These are phyloP conservation scores for Moesziomyces globuligerus DNA, from an alignment of 1,284 basidiomycete species.

Conservation along the genomic window DNA sequence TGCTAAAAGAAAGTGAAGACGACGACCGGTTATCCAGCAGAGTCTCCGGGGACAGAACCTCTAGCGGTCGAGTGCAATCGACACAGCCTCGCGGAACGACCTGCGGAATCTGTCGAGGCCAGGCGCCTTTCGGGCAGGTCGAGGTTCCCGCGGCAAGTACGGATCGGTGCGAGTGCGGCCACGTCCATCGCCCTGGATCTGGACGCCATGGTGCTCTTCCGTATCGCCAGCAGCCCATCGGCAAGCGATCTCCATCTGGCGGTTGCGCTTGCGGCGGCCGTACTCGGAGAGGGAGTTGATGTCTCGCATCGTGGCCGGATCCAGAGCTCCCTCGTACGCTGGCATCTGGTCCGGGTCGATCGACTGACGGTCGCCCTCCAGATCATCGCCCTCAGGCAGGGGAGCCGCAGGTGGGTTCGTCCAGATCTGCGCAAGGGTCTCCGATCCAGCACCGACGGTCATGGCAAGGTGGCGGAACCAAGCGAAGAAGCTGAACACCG, in stretches of 20 bases:
- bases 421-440: slow-evolving; percentile 57
- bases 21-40: too few relatives aligned
- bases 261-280: slow-evolving; percentile 53
- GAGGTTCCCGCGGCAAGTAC: slow-evolving; percentile 55
- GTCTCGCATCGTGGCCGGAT: slow-evolving; percentile 46
- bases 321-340: slow-evolving; percentile 28
- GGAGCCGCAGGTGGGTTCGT: slow-evolving; percentile 41
- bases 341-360: slow-evolving; percentile 19
- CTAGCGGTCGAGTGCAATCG: slow-evolving; percentile 42
- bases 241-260: slow-evolving; percentile 62
- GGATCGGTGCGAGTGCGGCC: slow-evolving; percentile 58
- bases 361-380: slow-evolving; percentile 30
- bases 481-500: slow-evolving; percentile 59
- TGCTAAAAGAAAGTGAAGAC: too few relatives aligned
- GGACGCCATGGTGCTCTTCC: slow-evolving; percentile 58
- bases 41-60: too few relatives aligned
- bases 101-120: slow-evolving; percentile 48
- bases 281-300: slow-evolving; percentile 52
- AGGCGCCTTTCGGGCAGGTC: slow-evolving; percentile 42
- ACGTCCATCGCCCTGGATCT: slow-evolving; percentile 57
- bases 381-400: slow-evolving; percentile 6
- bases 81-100: slow-evolving; percentile 59
- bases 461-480: slow-evolving; percentile 63
- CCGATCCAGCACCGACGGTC: slow-evolving; percentile 53
- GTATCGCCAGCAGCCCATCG: slow-evolving; percentile 64